A percentile compares a stretch with the other conserved stretches of the same genome.
These are phyloP conservation scores for Pseudocercospora fuligena DNA, from an alignment of 2,329 filamentous ascomycete genomes.

Conservation along the genomic window DNA sequence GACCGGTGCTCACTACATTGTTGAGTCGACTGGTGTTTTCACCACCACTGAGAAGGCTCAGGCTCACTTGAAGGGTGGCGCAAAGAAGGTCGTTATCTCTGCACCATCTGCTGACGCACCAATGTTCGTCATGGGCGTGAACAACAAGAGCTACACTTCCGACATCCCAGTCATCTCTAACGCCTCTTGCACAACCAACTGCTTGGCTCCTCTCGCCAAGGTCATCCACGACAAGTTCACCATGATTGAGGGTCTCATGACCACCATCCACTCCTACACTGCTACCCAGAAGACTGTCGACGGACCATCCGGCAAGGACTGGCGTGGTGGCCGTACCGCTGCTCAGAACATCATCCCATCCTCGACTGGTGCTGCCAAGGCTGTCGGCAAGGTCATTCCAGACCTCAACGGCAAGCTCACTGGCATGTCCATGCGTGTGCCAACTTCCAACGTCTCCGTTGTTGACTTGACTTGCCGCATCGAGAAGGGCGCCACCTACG, in stretches of 20 bases:
- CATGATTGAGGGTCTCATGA: conserved; percentile 99
- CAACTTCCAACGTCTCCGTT: conserved; percentile 97
- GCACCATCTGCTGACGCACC: conserved; percentile 92
- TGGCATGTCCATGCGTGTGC: conserved; percentile 99
- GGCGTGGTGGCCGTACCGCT: conserved; percentile 97
- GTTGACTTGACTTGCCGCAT: conserved; percentile 94
- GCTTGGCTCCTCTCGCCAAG: conserved; percentile 98
- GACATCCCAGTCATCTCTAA: conserved; percentile 95
- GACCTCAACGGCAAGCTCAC: conserved; percentile 98
- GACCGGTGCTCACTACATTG: conserved; percentile 87
- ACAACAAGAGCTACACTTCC: conserved; percentile 90
- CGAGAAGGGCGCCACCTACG: conserved; percentile 86
- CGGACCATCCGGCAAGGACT: conserved; percentile 97
- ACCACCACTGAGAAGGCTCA: conserved; percentile 96
- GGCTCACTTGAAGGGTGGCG: conserved; percentile 92
- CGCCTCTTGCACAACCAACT: conserved; percentile 99
- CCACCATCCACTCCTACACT: conserved; percentile 99
- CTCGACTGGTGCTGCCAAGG: conserved; percentile 99
- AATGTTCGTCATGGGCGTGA: conserved; percentile 99
- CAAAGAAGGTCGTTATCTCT: conserved; percentile 90
- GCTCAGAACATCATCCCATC: conserved; percentile 99
- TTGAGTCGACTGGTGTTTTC: conserved; percentile 99
- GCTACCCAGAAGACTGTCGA: conserved; percentile 99
- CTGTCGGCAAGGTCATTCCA: conserved; percentile 99
- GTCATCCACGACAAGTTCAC: conserved; percentile 98